These are phyloP conservation scores for Kwoniella pini DNA, from an alignment of 768 basidiomycete genomes.

Conservation along the genomic window DNA sequence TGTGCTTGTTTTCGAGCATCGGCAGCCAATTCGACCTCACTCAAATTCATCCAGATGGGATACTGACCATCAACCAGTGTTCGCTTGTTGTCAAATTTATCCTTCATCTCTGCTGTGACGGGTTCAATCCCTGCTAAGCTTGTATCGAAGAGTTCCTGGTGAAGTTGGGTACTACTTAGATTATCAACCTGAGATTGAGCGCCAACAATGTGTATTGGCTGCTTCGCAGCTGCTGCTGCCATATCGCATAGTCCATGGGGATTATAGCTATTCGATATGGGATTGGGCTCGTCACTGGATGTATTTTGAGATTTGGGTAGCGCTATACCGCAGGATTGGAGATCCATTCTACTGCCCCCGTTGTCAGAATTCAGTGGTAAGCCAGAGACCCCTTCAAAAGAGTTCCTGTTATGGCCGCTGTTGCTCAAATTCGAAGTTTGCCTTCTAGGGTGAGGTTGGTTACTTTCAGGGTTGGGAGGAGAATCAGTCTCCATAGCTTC, in stretches of 20 bases:
- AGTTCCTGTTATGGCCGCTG: neutral
- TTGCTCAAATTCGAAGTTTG: neutral
- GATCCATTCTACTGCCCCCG: no score
- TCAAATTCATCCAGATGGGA: conserved; percentile 3
- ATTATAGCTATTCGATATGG: neutral
- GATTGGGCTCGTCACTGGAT: no score
- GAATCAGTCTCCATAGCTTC: conserved; percentile 11
- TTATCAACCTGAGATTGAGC: no score
- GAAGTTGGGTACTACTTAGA: neutral
- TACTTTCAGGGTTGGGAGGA: neutral
- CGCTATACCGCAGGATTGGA: no score
- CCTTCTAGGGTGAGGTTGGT: neutral
- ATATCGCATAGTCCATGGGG: conserved; percentile 1
- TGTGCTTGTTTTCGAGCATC: neutral
- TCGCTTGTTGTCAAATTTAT: neutral
- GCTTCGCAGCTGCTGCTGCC: neutral
- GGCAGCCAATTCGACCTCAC: neutral
- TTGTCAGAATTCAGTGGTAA: no score
- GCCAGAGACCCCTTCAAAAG: no score
- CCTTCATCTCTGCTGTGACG: conserved; percentile 1
- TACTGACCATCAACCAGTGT: neutral
- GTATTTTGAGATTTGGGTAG: no score
- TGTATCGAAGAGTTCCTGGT: neutral
- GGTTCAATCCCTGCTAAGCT: neutral
- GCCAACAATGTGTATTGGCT: no score